Base-by-base conservation (phyloP, 2,329 filamentous ascomycete species). In the Xylaria sp. region DNA sequence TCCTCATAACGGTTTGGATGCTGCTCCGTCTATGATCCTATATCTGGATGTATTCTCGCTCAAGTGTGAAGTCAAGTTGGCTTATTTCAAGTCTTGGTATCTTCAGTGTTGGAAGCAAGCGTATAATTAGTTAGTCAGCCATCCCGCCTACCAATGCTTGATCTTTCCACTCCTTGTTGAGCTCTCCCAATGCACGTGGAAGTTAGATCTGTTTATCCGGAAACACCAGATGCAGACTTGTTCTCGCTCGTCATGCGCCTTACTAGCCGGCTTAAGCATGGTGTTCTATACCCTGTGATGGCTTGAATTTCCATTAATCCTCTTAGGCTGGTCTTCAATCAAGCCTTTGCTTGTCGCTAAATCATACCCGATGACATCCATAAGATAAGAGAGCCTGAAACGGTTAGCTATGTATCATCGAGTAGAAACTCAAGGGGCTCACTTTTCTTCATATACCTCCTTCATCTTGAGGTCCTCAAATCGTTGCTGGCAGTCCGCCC, bases 371-470 rank as follows among this genome's bases (percentile, higher is more conserved):
- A 87, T 86, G 10, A 84, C 79, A 43, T 82, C 78, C 39, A 81
- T 85, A 33, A 89, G 79, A 74, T 88, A 89, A 59, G 80, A 78
- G 60, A 88, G 77, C 72, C 86, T 89, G 66, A 18, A 36, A 61
- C 64, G 62, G 75, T 79, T 72, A 80, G 77, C 66, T 41, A 49
- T 41, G 25, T 49, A 39, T 54, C 23, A 60, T 56, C 41, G 5
- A 51, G 56, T 52, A 59, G 51, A 25, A 43, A 18, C 20, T 18
- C 28, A 12, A 31, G 51, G 62, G 57, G 87, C 91, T 87, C 82
- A 97, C 94, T 92, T 95, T 74, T 94, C 92, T 75, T 92, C 90
- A 61, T 85, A 86, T 54, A 89, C 88, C 78, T 94, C 87, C 77
- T 87, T 86, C 76, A 87, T 86, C 81, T 90, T 91, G 77, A 94